Base-by-base conservation (phyloP, 768 basidiomycete species). In the Mycena venus region DNA sequence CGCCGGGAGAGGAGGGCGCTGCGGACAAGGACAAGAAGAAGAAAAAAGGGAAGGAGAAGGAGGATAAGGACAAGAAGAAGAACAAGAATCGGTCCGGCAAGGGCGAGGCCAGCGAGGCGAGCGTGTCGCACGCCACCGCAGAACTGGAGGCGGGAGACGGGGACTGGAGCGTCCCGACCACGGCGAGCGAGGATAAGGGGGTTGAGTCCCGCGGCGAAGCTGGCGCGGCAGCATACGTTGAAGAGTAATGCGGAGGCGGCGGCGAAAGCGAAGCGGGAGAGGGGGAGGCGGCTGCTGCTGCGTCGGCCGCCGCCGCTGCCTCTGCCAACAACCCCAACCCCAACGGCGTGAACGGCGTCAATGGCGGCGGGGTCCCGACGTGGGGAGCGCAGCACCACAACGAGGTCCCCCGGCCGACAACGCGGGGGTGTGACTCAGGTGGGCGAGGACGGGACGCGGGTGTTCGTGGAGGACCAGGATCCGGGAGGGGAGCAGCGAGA, bases 201-300 rank as follows among this genome's bases (percentile, higher is more conserved):
- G 10, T 84, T 98, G 27, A 95, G 94, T 78, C 97, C 97, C 9
- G 97, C 97, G 19, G 97, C 97, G 3, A 93, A 94, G 81, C 88
- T 98, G 14, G 96, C 95, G 1, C 82, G 97, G 49, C 95, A 97
- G 81, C 96, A 98, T 82, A 98, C 97, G 6, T 90, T 98, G 73
- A 95, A 94, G 86, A 95, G 90, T 68, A 95, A 95, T 76, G 94
- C 94, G 12, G 93, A 94, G 81, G 93, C 92, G 19, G 93, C 93
- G 32, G 93, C 92, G 0, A 88, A 84, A 79, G 90, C 89, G 19
- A 91, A n/a, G n/a, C n/a, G 91, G 80, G 90, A 83, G 78, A 90
- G 89, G 19, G 91, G 53, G 88, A 89, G 71, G 85, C 87, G 64
- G 91, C 90, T 74, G 90, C 90, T 74, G 90, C 90, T 4, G 84